These are phyloP conservation scores for Pichia sp. DNA, from an alignment of 1,139 yeast species.

Conservation along the genomic window DNA sequence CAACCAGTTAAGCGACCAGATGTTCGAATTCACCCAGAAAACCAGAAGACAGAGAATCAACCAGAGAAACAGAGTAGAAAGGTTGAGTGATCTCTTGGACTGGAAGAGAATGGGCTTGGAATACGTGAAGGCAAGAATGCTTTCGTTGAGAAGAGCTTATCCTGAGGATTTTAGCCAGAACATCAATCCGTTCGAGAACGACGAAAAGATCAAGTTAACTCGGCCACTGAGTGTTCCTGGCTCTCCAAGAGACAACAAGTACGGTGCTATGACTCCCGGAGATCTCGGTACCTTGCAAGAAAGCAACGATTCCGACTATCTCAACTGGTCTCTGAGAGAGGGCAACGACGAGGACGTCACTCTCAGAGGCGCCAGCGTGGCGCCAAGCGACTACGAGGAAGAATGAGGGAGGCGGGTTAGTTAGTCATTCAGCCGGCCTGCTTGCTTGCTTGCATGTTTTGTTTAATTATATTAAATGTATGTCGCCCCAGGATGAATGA, in stretches of 20 bases:
- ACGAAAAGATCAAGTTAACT: constrained; percentile 64
- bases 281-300: constrained; percentile 94
- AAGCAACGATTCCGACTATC: constrained; percentile 70
- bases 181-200: constrained; percentile 54
- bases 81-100: constrained; percentile 86
- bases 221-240: constrained; percentile 96
- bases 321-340: constrained; percentile 68
- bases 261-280: constrained; percentile 90
- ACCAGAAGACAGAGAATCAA: constrained; percentile 96
- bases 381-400: constrained; percentile 31
- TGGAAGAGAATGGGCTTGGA: constrained; percentile 99
- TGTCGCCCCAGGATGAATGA: neutral
- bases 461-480: neutral
- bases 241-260: constrained; percentile 66
- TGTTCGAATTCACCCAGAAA: constrained; percentile 85
- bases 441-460: neutral
- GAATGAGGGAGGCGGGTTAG: neutral
- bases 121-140: constrained; percentile 89
- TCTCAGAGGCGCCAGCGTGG: constrained; percentile 38
- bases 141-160: constrained; percentile 88
- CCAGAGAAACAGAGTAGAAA: constrained; percentile 95
- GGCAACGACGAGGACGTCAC: constrained; percentile 37
- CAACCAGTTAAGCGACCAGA: constrained; percentile 81
- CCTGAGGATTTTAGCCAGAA: constrained; percentile 67
- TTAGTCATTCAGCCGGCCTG: neutral